phyloP scores from a whole-genome alignment of 2,329 filamentous ascomycete species.

The Trichoderma arundinaceum region DNA sequence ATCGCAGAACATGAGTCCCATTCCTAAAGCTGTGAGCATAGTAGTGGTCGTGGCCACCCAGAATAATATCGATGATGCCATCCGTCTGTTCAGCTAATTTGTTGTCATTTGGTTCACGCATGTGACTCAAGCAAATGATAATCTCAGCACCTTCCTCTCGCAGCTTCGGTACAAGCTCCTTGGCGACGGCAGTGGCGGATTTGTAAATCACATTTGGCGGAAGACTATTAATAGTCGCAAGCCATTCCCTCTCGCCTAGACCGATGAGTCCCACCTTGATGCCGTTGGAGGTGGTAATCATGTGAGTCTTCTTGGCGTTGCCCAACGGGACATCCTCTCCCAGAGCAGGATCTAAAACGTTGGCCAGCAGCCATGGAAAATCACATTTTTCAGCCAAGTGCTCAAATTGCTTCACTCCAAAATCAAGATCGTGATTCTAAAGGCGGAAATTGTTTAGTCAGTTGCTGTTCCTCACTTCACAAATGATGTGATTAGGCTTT shows the following conservation, averaged over 20 bases:
- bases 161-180: constrained; percentile 74
- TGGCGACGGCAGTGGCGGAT: constrained; percentile 76
- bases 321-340: constrained; percentile 77
- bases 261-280: constrained; percentile 87
- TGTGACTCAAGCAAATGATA: constrained; percentile 81
- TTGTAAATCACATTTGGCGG: constrained; percentile 83
- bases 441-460: not conserved
- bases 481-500: not conserved
- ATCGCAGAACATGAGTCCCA: constrained; percentile 82
- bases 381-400: constrained; percentile 74
- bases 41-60: constrained; percentile 90
- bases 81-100: constrained; percentile 78
- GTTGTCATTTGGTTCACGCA: constrained; percentile 86
- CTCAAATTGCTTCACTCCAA: constrained; percentile 81
- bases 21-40: constrained; percentile 80
- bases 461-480: not conserved
- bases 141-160: constrained; percentile 81
- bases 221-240: constrained; percentile 85
- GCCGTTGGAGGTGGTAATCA: constrained; percentile 81
- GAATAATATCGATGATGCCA: constrained; percentile 80
- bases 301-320: constrained; percentile 74
- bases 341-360: constrained; percentile 82
- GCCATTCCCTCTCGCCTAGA: constrained; percentile 85
- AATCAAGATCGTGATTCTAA: constrained; percentile 90
- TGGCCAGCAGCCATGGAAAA: constrained; percentile 90